A percentile compares a stretch with the other conserved stretches of the same genome.
These are phyloP conservation scores for Arthrocladium fulminans DNA, from an alignment of 2,329 filamentous ascomycete genomes.

Conservation along the genomic window DNA sequence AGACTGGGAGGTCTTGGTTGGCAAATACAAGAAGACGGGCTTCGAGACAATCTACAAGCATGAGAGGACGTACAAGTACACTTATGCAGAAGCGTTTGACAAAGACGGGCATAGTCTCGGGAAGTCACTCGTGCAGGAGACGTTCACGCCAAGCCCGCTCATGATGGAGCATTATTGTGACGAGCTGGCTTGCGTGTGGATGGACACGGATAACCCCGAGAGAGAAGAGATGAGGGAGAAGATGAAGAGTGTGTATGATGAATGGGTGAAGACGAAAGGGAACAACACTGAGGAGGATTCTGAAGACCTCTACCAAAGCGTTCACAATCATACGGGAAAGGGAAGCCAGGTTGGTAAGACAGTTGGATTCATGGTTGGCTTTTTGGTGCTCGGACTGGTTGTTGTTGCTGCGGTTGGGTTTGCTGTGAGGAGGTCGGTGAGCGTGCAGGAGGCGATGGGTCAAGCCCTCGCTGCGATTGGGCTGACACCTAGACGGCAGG, in stretches of 20 bases:
- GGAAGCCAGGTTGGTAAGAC: neutral
- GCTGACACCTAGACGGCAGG: neutral
- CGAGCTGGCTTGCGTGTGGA: slow-evolving; percentile 18
- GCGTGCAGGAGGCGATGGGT: neutral
- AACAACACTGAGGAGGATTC: neutral
- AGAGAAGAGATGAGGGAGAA: slow-evolving; percentile 12
- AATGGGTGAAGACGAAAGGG: slow-evolving; percentile 5
- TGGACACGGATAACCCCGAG: slow-evolving; percentile 12
- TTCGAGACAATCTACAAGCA: slow-evolving; percentile 34
- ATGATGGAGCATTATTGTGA: slow-evolving; percentile 24
- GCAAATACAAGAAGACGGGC: slow-evolving; percentile 26
- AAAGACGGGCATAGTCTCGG: slow-evolving; percentile 27
- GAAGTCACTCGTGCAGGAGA: slow-evolving; percentile 28
- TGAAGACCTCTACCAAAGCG: neutral
- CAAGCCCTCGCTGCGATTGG: neutral
- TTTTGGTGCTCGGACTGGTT: neutral
- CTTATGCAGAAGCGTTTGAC: slow-evolving; percentile 31
- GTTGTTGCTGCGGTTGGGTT: neutral
- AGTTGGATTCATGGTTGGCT: neutral
- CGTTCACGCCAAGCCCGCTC: slow-evolving; percentile 30
- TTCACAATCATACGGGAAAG: neutral
- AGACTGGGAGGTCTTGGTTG: slow-evolving; percentile 25
- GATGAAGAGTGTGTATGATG: slow-evolving; percentile 11
- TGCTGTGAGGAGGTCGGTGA: neutral
- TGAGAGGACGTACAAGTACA: slow-evolving; percentile 9